Conservation (phyloP, 805 yeast species). For the Candida sphagnicola region DNA sequence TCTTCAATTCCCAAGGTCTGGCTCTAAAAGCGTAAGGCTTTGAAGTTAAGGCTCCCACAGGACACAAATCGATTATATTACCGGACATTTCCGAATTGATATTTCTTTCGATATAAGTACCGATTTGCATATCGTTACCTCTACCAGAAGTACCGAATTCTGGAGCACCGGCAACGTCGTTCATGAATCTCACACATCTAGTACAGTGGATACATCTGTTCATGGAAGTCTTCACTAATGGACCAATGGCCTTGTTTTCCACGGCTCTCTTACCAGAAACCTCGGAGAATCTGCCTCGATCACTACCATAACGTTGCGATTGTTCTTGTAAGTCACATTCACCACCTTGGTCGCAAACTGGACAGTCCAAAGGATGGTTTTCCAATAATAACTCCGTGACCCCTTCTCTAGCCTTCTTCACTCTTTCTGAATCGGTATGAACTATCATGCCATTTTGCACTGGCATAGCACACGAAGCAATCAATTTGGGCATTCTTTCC, state of each 20-base stretch:
- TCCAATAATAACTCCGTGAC: conserved; percentile 85
- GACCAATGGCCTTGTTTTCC: conserved; percentile 88
- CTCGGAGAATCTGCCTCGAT: conserved; percentile 81
- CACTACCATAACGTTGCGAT: conserved; percentile 76
- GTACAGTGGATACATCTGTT: conserved; percentile 92
- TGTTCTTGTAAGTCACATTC: conserved; percentile 93
- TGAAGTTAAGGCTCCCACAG: conserved; percentile 87
- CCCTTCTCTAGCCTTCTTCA: conserved; percentile 81
- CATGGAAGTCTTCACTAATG: conserved; percentile 85
- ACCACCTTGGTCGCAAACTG: conserved; percentile 92
- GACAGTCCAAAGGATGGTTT: conserved; percentile 90
- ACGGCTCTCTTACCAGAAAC: conserved; percentile 84
- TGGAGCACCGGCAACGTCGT: conserved; percentile 90
- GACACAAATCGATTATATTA: conserved; percentile 82
- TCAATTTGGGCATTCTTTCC: conserved; percentile 84
- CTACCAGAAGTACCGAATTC: conserved; percentile 87
- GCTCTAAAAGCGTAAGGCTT: conserved; percentile 92
- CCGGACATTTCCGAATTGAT: conserved; percentile 83
- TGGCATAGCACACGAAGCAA: conserved; percentile 90
- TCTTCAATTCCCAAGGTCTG: conserved; percentile 89
- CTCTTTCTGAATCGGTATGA: conserved; percentile 72
- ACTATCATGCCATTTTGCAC: conserved; percentile 89
- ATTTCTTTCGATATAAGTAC: conserved; percentile 82
- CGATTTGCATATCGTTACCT: conserved; percentile 90
- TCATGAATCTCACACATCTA: conserved; percentile 83